Conservation (phyloP, 805 yeast species). For the Teunomyces funiuensis region DNA sequence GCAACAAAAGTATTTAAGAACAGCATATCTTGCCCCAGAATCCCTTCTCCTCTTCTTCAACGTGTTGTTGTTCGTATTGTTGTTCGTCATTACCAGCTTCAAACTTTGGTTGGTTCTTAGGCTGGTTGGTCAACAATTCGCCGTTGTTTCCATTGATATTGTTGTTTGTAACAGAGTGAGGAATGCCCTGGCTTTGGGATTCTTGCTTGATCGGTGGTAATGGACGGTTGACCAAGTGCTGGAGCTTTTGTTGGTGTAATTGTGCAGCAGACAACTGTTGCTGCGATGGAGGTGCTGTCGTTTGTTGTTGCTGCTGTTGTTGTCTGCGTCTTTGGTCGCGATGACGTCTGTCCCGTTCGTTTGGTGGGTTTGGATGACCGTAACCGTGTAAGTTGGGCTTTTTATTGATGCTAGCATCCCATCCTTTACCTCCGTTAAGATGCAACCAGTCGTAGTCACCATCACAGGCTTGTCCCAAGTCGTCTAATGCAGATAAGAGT, state of each 20-base stretch:
- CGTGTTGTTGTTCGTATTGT: slow-evolving; percentile 43
- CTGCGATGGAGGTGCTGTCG: slow-evolving; percentile 17
- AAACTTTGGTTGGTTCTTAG: slow-evolving; percentile 14
- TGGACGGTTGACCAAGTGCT: slow-evolving; percentile 48
- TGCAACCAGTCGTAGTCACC: slow-evolving; percentile 81
- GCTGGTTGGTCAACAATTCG: slow-evolving; percentile 14
- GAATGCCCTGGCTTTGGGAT: slow-evolving; percentile 22
- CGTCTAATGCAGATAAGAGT: slow-evolving; percentile 58
- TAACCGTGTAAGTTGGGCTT: slow-evolving; percentile 82
- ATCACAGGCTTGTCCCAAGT: slow-evolving; percentile 59
- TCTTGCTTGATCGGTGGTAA: slow-evolving; percentile 50
- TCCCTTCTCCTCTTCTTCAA: slow-evolving; percentile 36
- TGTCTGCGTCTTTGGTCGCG: slow-evolving; percentile 46
- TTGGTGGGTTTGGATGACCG: slow-evolving; percentile 67
- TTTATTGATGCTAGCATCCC: slow-evolving; percentile 75
- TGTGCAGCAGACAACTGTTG: slow-evolving; percentile 46
- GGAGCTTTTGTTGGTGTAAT: slow-evolving; percentile 49
- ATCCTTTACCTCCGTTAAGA: slow-evolving; percentile 75
- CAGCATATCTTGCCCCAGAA: slow-evolving; percentile 46
- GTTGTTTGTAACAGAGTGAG: slow-evolving; percentile 23
- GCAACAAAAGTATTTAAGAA: slow-evolving; percentile 20
- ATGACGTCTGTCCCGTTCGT: slow-evolving; percentile 46
- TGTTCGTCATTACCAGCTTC: slow-evolving; percentile 15
- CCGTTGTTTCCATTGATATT: slow-evolving; percentile 16
- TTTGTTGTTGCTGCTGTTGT: slow-evolving; percentile 28